Base-by-base conservation (phyloP, 208 protist genomes). In the Crithidia sp. region DNA sequence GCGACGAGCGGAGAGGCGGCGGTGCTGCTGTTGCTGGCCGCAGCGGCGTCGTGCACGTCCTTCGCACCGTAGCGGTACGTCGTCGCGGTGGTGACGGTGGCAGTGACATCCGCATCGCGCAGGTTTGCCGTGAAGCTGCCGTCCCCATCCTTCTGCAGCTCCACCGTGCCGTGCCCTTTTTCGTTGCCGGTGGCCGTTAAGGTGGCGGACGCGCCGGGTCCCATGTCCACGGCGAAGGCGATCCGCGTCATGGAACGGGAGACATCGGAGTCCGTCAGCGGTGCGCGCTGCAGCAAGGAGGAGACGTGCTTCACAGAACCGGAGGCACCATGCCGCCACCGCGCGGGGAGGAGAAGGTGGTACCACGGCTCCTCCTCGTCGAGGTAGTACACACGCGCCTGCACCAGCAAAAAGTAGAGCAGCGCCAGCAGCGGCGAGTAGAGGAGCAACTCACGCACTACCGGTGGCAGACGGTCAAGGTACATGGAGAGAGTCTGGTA, bases 381-480 rank as follows among this genome's bases (percentile, higher is more conserved):
- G 50, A 87, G 65, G 71, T 86, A 93, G 70, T 91, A 93, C 8
- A 39, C 40, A 3, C 78, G 62, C 36, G 88, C 83, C 63, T 90
- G 83, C n/a, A 73, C 64, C 3, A 82, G 62, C 37, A 83, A 60
- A 65, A 91, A 93, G 67, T 79, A 84, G 8, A 74, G 40, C 2
- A 80, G 45, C 8, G 79, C 81, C n/a, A 91, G 47, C 8, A 82
- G 69, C 12, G 88, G 88, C 0, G 85, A 88, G 74, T 75, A 89
- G 39, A 91, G 62, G 14, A 93, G 77, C 40, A 89, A 19, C 53
- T 86, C 78, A 7, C 82, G 81, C 14, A 91, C 40, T 9, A 77
- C 82, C 2, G 67, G 80, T 0, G 88, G 85, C 40, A 93, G 55
- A 6, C 77, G 79, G 37, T 81, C 76, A 7, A 93, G 68, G 61